phyloP scores from a whole-genome alignment of 73 alveolate species.

The Diophrys appendiculata region DNA sequence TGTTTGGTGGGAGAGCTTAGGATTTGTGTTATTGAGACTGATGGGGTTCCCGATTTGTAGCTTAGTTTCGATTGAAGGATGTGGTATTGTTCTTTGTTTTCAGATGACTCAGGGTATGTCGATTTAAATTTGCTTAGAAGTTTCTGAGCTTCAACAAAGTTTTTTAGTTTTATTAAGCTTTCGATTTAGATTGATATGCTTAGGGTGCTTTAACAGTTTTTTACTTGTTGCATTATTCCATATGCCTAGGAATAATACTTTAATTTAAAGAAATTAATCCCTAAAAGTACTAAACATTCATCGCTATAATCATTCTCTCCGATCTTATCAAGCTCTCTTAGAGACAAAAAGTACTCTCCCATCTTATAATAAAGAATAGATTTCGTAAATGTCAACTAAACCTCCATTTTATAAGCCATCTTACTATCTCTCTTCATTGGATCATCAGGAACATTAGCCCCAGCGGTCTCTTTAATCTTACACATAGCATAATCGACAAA shows the following conservation, averaged over 20 bases:
- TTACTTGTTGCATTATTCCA: not conserved
- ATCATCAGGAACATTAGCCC: not conserved
- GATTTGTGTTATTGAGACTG: not conserved
- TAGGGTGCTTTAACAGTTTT: not conserved
- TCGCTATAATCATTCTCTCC: not conserved
- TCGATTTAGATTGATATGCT: not conserved
- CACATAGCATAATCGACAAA: not conserved
- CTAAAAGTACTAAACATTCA: not conserved
- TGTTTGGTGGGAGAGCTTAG: not conserved
- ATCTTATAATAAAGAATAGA: not conserved
- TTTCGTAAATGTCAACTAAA: not conserved
- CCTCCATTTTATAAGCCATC: slow-evolving; percentile 1
- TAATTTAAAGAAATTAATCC: not conserved
- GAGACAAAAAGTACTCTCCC: not conserved
- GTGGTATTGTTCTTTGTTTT: not conserved
- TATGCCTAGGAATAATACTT: not conserved
- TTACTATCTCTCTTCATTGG: not conserved
- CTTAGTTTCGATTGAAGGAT: not conserved
- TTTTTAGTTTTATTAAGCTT: not conserved
- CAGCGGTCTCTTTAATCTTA: not conserved
- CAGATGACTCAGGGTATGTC: not conserved
- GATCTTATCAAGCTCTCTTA: not conserved
- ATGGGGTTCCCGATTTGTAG: not conserved
- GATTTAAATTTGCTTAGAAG: too few species aligned
- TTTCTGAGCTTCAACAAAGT: too few species aligned